Evolutionary conservation across 305 asterid genomes (phyloP), one percentile per base, ranked within the genome.

Genomic region (Rubia balearica): DNA sequence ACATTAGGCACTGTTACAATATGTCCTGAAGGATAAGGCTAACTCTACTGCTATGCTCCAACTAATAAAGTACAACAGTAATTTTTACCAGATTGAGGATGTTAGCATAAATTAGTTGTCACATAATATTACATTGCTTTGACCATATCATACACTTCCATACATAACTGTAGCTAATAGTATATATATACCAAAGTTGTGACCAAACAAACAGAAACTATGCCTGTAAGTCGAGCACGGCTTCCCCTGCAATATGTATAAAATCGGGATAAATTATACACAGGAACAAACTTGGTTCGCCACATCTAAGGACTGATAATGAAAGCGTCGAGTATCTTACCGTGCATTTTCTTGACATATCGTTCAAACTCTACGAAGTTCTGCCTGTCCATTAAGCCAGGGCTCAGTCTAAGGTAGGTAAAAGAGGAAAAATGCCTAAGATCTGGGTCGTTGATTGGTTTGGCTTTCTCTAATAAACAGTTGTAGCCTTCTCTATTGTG

Each of bases 321-420:
- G 42, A 30, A 41, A 43, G 40, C n/a, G 42, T 19, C 16, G 0
- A 57, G 59, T 43, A 8, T 21, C 70, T 78, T 80, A 87, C 97
- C 96, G 61, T 89, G 97, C 96, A 91, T 89, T 78, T 80, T 87
- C 88, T 87, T 89, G 87, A 87, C 85, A 69, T 87, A 91, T 48
- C 78, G 81, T 79, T 87, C 97, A 64, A 89, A 85, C 78, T 89
- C 96, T 56, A 85, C 33, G 72, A 91, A 84, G 76, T 83, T 85
- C 71, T 75, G 96, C 24, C 71, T 78, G 75, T 86, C 95, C 83
- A 77, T 71, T 79, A 87, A 83, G 75, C 55, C 88, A 19, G 88
- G 82, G 79, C 78, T 73, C 53, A 87, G 96, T 84, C 92, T 85
- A 68, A 78, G 83, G 83, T 89, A 85, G 61, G 90, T 86, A 74